A percentile compares a stretch with the other conserved stretches of the same genome.
These are phyloP conservation scores for Tolypocladium tundrense DNA, from an alignment of 2,329 filamentous ascomycete species.

Conservation along the genomic window DNA sequence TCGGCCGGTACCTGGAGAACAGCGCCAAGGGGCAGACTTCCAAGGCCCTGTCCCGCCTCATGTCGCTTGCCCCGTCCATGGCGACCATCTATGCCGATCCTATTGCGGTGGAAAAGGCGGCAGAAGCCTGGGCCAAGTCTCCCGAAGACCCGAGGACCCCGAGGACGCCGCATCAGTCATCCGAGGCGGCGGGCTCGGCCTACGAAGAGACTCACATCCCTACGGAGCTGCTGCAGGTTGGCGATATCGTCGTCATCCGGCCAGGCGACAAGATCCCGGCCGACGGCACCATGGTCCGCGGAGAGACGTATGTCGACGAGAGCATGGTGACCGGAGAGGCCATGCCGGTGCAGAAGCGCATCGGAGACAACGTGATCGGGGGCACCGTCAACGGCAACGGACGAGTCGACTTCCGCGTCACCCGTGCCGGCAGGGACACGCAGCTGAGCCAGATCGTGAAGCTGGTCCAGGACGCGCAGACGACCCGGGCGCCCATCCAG, in stretches of 20 bases:
- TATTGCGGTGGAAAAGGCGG: slow-evolving; percentile 83
- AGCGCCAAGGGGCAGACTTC: slow-evolving; percentile 93
- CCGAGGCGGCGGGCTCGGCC: slow-evolving; percentile 41
- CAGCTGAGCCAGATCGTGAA: slow-evolving; percentile 97
- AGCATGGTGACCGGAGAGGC: slow-evolving; percentile 98
- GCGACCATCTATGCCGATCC: slow-evolving; percentile 93
- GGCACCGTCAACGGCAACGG: slow-evolving; percentile 94
- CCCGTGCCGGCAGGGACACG: slow-evolving; percentile 84
- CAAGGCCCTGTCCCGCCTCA: slow-evolving; percentile 81
- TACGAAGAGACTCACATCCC: slow-evolving; percentile 81
- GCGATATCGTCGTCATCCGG: slow-evolving; percentile 84
- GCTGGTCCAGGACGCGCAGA: slow-evolving; percentile 96
- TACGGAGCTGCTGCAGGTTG: slow-evolving; percentile 87
- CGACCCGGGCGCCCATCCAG: slow-evolving; percentile 87
- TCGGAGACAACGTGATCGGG: slow-evolving; percentile 71
- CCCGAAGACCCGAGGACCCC: slow-evolving; percentile 23
- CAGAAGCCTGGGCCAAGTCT: slow-evolving; percentile 57
- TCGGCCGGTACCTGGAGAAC: slow-evolving; percentile 90
- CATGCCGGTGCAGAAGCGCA: slow-evolving; percentile 85
- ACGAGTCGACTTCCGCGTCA: slow-evolving; percentile 84
- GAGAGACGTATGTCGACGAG: slow-evolving; percentile 90
- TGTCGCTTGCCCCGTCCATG: slow-evolving; percentile 95
- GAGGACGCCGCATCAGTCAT: slow-evolving; percentile 26
- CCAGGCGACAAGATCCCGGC: slow-evolving; percentile 96
- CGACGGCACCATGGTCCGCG: slow-evolving; percentile 76